A percentile compares a stretch with the other conserved stretches of the same genome.
phyloP scores from a whole-genome alignment of 129 eudicot species.

The Saussurea involucrata region DNA sequence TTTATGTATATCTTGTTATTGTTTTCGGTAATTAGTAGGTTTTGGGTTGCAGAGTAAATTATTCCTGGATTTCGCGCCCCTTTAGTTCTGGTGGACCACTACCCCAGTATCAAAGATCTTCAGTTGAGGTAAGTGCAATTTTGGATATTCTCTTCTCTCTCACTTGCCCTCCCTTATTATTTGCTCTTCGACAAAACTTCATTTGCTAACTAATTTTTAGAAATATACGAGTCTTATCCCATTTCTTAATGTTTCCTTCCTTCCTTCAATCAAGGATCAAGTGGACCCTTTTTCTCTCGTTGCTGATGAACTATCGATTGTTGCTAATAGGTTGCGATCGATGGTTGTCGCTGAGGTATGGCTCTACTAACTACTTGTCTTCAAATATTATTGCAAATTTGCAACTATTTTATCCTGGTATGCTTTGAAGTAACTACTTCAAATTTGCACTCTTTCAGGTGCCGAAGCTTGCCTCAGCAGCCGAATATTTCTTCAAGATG shows the following conservation, averaged over 20 bases:
- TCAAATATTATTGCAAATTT: background rate
- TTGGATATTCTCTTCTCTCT: constrained; percentile 4
- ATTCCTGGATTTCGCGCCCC: constrained; percentile 52
- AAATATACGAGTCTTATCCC: background rate
- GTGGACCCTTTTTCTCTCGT: constrained; percentile 91
- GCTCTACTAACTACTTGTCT: background rate
- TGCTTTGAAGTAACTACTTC: constrained; percentile 7
- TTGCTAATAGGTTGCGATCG: constrained; percentile 69
- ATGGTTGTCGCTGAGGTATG: constrained; percentile 92
- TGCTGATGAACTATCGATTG: constrained; percentile 79
- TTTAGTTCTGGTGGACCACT: constrained; percentile 50
- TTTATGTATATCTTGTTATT: constrained; percentile 30
- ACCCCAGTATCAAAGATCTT: constrained; percentile 48
- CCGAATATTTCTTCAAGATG: constrained; percentile 89
- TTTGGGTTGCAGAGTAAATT: constrained; percentile 70
- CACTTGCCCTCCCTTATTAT: background rate
- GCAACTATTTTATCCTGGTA: background rate
- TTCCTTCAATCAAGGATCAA: constrained; percentile 48
- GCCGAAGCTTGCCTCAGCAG: constrained; percentile 96
- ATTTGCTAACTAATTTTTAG: background rate
- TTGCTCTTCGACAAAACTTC: background rate
- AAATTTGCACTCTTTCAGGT: constrained; percentile 44
- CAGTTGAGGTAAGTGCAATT: constrained; percentile 49
- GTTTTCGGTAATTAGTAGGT: constrained; percentile 75
- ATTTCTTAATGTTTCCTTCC: background rate